phyloP scores from a whole-genome alignment of 805 yeast genomes.

The Ogataea pini region DNA sequence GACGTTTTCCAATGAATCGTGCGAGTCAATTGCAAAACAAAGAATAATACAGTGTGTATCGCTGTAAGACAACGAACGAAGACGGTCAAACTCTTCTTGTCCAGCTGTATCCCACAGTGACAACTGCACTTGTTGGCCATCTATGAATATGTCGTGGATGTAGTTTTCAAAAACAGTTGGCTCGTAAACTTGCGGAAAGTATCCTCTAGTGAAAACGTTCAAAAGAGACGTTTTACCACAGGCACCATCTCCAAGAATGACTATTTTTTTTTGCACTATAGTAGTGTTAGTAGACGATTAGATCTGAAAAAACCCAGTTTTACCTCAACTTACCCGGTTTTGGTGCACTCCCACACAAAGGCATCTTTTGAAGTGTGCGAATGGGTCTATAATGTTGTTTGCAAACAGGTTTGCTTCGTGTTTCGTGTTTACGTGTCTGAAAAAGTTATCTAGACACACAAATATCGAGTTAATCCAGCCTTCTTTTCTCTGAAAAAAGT shows the following conservation, averaged over 20 bases:
- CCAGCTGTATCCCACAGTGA: conserved; percentile 99
- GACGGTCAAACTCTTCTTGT: conserved; percentile 95
- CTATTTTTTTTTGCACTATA: conserved; percentile 83
- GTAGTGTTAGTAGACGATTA: background rate
- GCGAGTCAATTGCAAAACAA: conserved; percentile 92
- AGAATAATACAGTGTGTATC: conserved; percentile 97
- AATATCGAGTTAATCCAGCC: background rate
- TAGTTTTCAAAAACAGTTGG: conserved; percentile 98
- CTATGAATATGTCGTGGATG: conserved; percentile 95
- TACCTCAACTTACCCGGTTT: conserved; percentile 39
- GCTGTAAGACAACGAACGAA: conserved; percentile 87
- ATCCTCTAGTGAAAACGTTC: conserved; percentile 95
- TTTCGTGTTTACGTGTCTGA: conserved; percentile 5
- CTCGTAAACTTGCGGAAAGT: conserved; percentile 96
- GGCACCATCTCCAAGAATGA: conserved; percentile 96
- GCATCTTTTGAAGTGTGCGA: conserved; percentile 32
- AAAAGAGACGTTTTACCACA: conserved; percentile 95
- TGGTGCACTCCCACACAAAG: conserved; percentile 45
- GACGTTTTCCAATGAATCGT: conserved; percentile 92
- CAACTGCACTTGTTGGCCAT: conserved; percentile 86
- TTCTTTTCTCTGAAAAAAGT: background rate
- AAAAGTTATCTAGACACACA: background rate
- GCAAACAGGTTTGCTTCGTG: background rate
- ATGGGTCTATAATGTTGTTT: background rate
- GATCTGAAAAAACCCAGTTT: background rate